Evolutionary conservation across 176 grass and related monocot genomes (phyloP), one percentile per base, ranked within the genome.

Genomic region (Zoysia pacifica): DNA sequence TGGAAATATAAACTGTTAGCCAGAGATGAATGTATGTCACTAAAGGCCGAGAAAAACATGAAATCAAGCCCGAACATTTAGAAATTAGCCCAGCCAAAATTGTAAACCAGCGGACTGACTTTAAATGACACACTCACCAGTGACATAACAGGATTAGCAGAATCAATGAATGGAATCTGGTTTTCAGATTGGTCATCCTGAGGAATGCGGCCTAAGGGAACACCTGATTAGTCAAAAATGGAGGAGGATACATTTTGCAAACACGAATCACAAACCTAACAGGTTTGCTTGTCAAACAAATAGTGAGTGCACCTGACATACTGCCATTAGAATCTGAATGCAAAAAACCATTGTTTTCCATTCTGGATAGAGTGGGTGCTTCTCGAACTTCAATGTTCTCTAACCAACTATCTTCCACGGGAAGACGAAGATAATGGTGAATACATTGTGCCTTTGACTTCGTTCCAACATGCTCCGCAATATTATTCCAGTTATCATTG

Each of bases 401-500:
- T 73, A 99, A 80, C 67, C 91, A 81, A 59, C 84, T 76, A 79
- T 91, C 86, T 85, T 91, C 90, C 70, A 99, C 90, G 3, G 92
- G 96, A 86, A 99, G 86, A 82, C 93, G 74, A 67, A 99, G 85
- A 88, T 91, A 99, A 86, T 95, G 90, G 28, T 93, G 76, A 89
- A 95, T 91, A 79, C 96, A 99, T 83, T 95, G 96, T 40, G 88
- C 88, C 77, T 95, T 99, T 61, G 96, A 91, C 71, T 99, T 99
- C 41, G 93, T 88, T 38, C 86, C 82, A 2, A 99, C 93, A 84
- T 99, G 90, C 40, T 91, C 88, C 28, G 93, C 90, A 76, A 99
- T 89, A 87, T 87, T 84, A 82, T 86, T 93, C 96, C 96, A 99
- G 75, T 90, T 92, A 60, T 99, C 93, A 67, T 88, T 89, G 77